Conservation (phyloP, 495 filamentous ascomycete species). For the Penicillium angulare region DNA sequence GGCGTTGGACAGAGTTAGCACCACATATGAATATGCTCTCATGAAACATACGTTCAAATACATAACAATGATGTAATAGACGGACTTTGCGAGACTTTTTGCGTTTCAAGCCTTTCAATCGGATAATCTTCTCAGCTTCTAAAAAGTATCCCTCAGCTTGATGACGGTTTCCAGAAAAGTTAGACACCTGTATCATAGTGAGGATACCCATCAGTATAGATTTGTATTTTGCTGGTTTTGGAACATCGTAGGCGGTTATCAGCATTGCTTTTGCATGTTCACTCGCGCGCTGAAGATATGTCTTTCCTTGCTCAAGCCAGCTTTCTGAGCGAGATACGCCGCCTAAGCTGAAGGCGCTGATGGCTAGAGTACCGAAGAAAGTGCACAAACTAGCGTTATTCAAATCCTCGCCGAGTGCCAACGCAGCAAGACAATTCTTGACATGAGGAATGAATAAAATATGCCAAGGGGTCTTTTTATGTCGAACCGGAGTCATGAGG, state of each 20-base stretch:
- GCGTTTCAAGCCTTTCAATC: constrained; percentile 19
- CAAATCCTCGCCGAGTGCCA: constrained; percentile 19
- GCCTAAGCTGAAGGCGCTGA: constrained; percentile 23
- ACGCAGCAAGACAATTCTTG: constrained; percentile 21
- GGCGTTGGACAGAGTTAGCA: constrained; percentile 14
- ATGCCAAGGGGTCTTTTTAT: constrained; percentile 26
- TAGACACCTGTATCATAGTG: constrained; percentile 21
- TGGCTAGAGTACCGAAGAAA: constrained; percentile 22
- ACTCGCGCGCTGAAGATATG: constrained; percentile 17
- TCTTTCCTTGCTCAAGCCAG: constrained; percentile 16
- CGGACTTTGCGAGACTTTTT: constrained; percentile 26
- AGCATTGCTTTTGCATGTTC: constrained; percentile 16
- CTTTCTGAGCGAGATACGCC: constrained; percentile 15
- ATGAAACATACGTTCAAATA: constrained; percentile 27
- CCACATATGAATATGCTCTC: constrained; percentile 27
- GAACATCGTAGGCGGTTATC: constrained; percentile 16
- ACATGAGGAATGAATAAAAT: constrained; percentile 23
- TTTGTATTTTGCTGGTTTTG: constrained; percentile 28
- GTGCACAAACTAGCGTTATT: constrained; percentile 19
- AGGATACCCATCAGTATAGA: constrained; percentile 28
- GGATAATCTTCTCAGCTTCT: constrained; percentile 27
- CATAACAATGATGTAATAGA: constrained; percentile 31
- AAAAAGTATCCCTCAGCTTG: constrained; percentile 20
- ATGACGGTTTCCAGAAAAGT: constrained; percentile 17
- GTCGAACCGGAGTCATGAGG: constrained; percentile 19